These are phyloP conservation scores for Holtermannia corniformis DNA, from an alignment of 768 basidiomycete species.

Conservation along the genomic window DNA sequence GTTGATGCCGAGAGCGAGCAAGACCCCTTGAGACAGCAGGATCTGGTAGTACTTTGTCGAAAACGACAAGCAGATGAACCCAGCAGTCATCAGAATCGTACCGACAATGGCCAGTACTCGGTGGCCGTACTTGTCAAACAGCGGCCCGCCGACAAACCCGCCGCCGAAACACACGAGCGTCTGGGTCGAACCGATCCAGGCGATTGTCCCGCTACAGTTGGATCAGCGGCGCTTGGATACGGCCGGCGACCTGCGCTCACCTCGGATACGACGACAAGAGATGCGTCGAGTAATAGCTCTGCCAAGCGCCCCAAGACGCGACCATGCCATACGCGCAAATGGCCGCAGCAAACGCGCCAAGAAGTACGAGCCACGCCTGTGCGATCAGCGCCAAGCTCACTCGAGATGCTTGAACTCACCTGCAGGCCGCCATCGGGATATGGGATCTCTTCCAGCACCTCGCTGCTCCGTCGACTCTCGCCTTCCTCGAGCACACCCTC, in stretches of 20 bases:
- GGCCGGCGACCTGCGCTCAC: no score
- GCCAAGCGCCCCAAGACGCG: background rate
- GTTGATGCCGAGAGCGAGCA: conserved; percentile 17
- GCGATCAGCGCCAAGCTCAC: background rate
- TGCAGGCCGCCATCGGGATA: conserved; percentile 17
- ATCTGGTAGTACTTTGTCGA: conserved; percentile 18
- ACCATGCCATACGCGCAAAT: conserved; percentile 6
- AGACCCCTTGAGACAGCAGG: conserved; percentile 12
- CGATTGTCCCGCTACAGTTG: conserved; percentile 13
- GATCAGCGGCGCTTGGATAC: background rate
- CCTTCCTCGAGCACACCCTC: background rate
- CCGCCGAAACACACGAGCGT: conserved; percentile 16
- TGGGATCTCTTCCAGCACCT: conserved; percentile 5
- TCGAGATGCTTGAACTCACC: conserved; percentile 1
- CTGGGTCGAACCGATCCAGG: conserved; percentile 20
- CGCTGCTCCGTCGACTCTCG: background rate
- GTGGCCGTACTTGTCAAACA: conserved; percentile 22
- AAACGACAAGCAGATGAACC: conserved; percentile 12
- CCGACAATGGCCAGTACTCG: conserved; percentile 8
- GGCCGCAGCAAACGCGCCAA: conserved; percentile 1
- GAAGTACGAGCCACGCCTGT: conserved; percentile 11
- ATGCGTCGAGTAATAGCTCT: background rate
- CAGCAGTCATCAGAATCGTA: conserved; percentile 8
- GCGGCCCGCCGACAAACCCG: conserved; percentile 15
- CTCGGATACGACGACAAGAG: background rate